phyloP scores from a whole-genome alignment of 2,329 filamentous ascomycete genomes.

The Phyllosticta citrichinensis region DNA sequence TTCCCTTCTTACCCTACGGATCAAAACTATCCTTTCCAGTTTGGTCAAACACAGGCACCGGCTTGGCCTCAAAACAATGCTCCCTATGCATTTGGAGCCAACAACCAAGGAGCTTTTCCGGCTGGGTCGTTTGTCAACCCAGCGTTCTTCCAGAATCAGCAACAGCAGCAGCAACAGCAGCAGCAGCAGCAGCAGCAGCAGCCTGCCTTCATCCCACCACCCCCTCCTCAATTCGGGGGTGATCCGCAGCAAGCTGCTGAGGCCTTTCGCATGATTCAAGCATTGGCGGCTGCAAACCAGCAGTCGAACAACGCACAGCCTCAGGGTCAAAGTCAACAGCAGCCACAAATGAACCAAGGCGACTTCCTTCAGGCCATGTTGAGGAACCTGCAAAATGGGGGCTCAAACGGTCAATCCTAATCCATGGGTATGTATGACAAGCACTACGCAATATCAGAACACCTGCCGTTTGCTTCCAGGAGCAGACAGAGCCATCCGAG shows the following conservation, averaged over 20 bases:
- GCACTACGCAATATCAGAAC: not conserved
- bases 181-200: constrained; percentile 9
- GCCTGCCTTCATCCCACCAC: not conserved
- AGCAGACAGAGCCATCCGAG: not conserved
- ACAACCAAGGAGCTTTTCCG: constrained; percentile 12
- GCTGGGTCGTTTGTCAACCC: constrained; percentile 25
- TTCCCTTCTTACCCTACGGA: not conserved
- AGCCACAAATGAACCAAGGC: not conserved
- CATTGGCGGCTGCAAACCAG: constrained; percentile 5
- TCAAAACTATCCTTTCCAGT: constrained; percentile 3
- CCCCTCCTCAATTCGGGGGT: constrained; percentile 1
- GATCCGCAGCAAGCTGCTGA: constrained; percentile 3
- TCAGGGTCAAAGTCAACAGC: constrained; percentile 3
- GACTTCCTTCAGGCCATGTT: constrained; percentile 1
- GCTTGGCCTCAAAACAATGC: constrained; percentile 8
- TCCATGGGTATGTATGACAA: not conserved
- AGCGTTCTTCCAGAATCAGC: constrained; percentile 18
- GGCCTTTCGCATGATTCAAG: constrained; percentile 5
- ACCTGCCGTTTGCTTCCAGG: not conserved
- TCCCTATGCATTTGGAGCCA: constrained; percentile 2
- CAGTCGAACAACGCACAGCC: not conserved
- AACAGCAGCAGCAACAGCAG: constrained; percentile 13
- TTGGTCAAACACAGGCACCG: constrained; percentile 8
- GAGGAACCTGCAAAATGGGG: not conserved
- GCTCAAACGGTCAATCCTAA: not conserved